Evolutionary conservation across 2,329 filamentous ascomycete genomes (phyloP), one percentile per base, ranked within the genome.

Genomic region (Hypoxylon sp.): DNA sequence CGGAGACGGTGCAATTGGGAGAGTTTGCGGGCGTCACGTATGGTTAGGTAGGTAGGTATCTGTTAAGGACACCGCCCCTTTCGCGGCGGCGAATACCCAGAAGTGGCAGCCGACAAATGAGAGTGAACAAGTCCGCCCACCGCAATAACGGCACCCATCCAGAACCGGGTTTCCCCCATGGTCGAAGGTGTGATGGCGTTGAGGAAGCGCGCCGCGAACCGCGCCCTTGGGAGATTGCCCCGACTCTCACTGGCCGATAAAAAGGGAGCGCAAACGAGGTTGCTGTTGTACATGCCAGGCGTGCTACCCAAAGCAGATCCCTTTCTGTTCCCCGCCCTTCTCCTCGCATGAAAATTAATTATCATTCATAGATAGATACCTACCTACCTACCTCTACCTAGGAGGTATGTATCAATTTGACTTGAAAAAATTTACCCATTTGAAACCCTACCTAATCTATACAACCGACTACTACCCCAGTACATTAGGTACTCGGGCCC

Each of bases 61-160:
- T 65, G 58, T 65, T 68, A 65, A 53, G 7, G 62, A 60, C 62
- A 65, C 61, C 65, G 61, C 65, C 61, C 54, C 62, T 57, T 65
- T 52, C 40, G 12, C 18, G 32, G 40, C 18, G 14, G 16, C 20
- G 51, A 26, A 52, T 42, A 26, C 44, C 45, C 45, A 45, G 22
- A 55, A 26, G 51, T 38, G 32, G 22, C 33, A 20, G 54, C 52
- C 38, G 51, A 36, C 50, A 53, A 61, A 60, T 53, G 38, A 55
- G 46, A 61, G 30, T 22, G 38, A 40, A 45, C 9, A 53, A 9
- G 4, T n/a, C 16, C 53, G 32, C 44, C 61, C 45, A 44, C 33
- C 28, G 60, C 24, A 67, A 53, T 61, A 54, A 38, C 24, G 16
- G 16, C 18, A 59, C 40, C 51, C 50, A 54, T 55, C 58, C 38